phyloP scores from a whole-genome alignment of 352 stramenopile species.

The Pythium plurisporium region DNA sequence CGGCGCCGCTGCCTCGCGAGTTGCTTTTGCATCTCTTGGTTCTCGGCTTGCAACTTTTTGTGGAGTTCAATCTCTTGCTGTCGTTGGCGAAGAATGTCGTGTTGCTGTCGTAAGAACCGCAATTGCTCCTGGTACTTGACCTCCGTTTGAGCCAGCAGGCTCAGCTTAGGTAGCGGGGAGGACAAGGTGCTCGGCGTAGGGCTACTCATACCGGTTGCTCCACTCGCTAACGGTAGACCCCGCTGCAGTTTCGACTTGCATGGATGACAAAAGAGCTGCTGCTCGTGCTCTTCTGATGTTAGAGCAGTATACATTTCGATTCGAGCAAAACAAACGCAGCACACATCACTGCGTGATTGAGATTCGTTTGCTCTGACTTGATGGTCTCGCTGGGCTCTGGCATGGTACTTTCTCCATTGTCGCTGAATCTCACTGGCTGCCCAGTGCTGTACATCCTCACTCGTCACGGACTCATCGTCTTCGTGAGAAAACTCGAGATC shows the following conservation, averaged over 20 bases:
- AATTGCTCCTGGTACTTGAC: constrained; percentile 55
- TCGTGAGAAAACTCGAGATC: too few relatives aligned
- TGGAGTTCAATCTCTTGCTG: constrained; percentile 36
- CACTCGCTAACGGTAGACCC: neutral
- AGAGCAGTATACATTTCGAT: neutral
- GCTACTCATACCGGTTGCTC: neutral
- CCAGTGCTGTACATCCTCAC: neutral
- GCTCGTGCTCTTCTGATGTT: neutral
- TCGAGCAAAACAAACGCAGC: constrained; percentile 11
- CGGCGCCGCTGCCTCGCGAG: constrained; percentile 29
- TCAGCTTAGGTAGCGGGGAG: constrained; percentile 39
- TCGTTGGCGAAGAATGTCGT: constrained; percentile 41
- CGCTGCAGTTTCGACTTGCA: constrained; percentile 2
- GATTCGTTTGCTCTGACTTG: neutral
- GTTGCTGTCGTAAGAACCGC: constrained; percentile 35
- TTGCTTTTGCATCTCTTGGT: constrained; percentile 22
- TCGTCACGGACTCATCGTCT: neutral
- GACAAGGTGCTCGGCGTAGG: neutral
- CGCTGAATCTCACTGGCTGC: constrained; percentile 6
- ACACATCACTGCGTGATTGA: neutral
- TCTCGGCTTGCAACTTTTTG: constrained; percentile 34
- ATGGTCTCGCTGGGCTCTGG: neutral
- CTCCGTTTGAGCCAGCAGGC: constrained; percentile 46
- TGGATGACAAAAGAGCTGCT: neutral
- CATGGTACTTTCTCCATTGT: neutral